Evolutionary conservation across 768 basidiomycete genomes (phyloP).

Genomic region (Mrakia hoshinonis): DNA sequence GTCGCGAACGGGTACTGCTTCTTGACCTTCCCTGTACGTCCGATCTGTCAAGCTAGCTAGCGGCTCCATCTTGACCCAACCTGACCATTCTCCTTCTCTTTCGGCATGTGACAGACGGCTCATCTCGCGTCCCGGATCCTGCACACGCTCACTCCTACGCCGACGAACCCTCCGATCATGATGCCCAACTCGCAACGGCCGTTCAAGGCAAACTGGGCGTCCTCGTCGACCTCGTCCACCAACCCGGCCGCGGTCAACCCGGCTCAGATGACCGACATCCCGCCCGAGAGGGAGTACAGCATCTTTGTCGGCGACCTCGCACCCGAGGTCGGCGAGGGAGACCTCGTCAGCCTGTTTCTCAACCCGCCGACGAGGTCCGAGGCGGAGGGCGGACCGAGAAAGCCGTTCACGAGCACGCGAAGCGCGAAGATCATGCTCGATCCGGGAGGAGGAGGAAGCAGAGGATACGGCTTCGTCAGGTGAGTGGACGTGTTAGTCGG

Average conservation of each 20-base stretch:
- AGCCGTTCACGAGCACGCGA: conserved; percentile 82
- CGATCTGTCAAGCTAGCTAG: conserved; percentile 52
- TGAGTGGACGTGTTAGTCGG: background rate
- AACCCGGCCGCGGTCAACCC: conserved; percentile 26
- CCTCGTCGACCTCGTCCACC: conserved; percentile 24
- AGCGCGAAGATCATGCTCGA: conserved; percentile 94
- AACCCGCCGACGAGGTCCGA: conserved; percentile 58
- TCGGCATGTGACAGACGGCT: background rate
- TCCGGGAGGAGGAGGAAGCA: conserved; percentile 75
- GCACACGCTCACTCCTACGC: conserved; percentile 34
- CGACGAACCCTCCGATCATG: conserved; percentile 44
- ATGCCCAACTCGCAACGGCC: conserved; percentile 84
- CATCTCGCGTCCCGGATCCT: conserved; percentile 27
- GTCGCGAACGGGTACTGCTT: conserved; percentile 75
- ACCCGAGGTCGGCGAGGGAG: conserved; percentile 87
- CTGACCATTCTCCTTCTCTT: background rate
- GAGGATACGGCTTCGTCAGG: conserved; percentile 88
- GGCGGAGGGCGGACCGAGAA: conserved; percentile 44
- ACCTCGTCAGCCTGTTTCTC: conserved; percentile 78
- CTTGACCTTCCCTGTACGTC: conserved; percentile 70
- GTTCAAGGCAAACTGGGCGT: conserved; percentile 66
- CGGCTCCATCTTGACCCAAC: background rate
- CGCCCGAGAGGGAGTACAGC: conserved; percentile 62
- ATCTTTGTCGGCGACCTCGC: conserved; percentile 92
- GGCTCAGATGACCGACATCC: conserved; percentile 13